These are phyloP conservation scores for Camellia oleifera DNA, from an alignment of 179 eudicot genomes.

Conservation along the genomic window DNA sequence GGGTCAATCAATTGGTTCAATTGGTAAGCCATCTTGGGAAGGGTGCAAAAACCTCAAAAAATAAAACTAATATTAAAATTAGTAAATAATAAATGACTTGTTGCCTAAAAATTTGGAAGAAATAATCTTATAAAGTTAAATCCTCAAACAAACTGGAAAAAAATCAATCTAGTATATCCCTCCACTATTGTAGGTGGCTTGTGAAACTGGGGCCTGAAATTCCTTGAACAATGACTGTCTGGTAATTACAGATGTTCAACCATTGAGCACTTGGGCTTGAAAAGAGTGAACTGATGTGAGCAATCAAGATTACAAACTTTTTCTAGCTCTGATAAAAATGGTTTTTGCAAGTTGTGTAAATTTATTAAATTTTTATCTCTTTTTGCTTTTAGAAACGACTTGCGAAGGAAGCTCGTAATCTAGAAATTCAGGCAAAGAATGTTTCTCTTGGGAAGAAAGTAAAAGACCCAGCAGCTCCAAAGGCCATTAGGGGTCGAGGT, in stretches of 20 bases:
- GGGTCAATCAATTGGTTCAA: not conserved
- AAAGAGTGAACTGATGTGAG: not conserved
- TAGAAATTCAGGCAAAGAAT: conserved; percentile 80
- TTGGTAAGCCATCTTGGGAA: not conserved
- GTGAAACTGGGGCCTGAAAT: not conserved
- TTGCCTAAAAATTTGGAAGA: not conserved
- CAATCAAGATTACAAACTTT: not conserved
- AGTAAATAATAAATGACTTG: not conserved
- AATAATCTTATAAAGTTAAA: not conserved
- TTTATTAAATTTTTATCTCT: not conserved
- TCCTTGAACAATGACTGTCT: not conserved
- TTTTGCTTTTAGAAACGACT: conserved; percentile 63
- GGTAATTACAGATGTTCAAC: not conserved
- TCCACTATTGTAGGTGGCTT: conserved; percentile 1
- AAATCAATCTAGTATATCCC: not conserved
- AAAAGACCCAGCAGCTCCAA: conserved; percentile 57
- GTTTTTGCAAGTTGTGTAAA: not conserved
- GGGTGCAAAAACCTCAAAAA: not conserved
- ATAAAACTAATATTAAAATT: not conserved
- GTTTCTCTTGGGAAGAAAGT: conserved; percentile 84
- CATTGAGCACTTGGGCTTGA: not conserved
- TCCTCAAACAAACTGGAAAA: not conserved
- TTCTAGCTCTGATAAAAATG: conserved; percentile 5
- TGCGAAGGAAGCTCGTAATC: conserved; percentile 86
- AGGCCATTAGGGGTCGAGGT: conserved; percentile 73